Conservation (phyloP, 768 basidiomycete genomes). For the Holtermanniella nyarrowii region DNA sequence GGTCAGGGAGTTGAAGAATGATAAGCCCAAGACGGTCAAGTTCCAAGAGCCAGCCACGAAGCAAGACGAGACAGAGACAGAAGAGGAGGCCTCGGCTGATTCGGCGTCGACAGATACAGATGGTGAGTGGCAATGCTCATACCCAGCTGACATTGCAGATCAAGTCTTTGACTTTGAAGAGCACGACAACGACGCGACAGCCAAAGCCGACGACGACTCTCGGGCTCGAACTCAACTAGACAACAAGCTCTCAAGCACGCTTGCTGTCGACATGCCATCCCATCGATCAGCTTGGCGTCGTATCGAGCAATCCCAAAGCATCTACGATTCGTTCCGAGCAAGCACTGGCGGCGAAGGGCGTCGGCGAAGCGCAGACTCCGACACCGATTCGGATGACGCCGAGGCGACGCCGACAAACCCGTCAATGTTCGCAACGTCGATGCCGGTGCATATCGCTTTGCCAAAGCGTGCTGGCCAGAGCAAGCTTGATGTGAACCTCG, state of each 20-base stretch:
- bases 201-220: background rate
- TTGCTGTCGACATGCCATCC: conserved; percentile 36
- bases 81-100: background rate
- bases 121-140: too few relatives aligned
- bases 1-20: conserved; percentile 11
- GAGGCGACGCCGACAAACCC: conserved; percentile 14
- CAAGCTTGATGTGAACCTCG: conserved; percentile 4
- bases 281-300: conserved; percentile 34
- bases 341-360: background rate
- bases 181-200: conserved; percentile 18
- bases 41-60: conserved; percentile 33
- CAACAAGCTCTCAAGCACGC: conserved; percentile 30
- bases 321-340: conserved; percentile 16
- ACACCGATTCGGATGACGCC: conserved; percentile 1
- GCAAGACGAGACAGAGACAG: background rate
- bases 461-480: conserved; percentile 6
- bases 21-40: conserved; percentile 20
- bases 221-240: conserved; percentile 27
- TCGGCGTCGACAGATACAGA: conserved; percentile 1
- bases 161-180: conserved; percentile 41
- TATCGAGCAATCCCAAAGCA: conserved; percentile 13
- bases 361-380: background rate
- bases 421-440: conserved; percentile 23
- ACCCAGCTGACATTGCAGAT: conserved; percentile 14
- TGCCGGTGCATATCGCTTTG: conserved; percentile 31